A percentile compares a stretch with the other conserved stretches of the same genome.
These are phyloP conservation scores for Angomonas ambiguus DNA, from an alignment of 208 protist species.

Conservation along the genomic window DNA sequence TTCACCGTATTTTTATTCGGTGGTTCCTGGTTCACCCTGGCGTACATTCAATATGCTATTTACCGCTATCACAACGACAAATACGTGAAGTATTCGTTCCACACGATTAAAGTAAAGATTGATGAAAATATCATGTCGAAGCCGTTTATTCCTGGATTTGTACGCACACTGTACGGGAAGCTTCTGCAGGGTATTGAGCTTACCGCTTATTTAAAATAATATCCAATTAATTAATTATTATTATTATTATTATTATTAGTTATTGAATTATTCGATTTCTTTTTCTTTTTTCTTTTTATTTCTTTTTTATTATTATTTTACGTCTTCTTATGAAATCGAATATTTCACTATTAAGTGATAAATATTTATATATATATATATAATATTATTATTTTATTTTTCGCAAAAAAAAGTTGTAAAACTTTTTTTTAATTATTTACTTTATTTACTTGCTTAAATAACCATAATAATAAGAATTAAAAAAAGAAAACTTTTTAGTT, in stretches of 20 bases:
- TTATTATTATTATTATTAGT: background rate
- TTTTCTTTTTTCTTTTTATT: background rate
- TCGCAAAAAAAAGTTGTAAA: background rate
- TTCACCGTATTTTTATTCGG: background rate
- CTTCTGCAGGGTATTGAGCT: background rate
- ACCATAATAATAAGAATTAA: slow-evolving; percentile 4
- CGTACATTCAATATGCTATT: background rate
- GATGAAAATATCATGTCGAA: background rate
- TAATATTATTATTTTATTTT: slow-evolving; percentile 5
- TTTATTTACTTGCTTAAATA: too few species aligned
- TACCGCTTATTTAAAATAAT: background rate
- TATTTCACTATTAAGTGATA: background rate
- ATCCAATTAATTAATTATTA: slow-evolving; percentile 3
- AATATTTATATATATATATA: slow-evolving; percentile 8
- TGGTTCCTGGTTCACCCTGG: background rate
- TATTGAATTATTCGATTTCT: background rate
- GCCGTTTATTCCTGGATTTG: background rate
- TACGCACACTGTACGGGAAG: background rate
- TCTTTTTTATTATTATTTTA: background rate
- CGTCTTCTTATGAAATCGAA: background rate
- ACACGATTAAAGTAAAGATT: background rate
- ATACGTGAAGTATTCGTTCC: background rate
- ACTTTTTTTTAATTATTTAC: too few species aligned
- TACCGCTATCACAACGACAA: background rate
- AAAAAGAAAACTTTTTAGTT: too few species aligned